These are phyloP conservation scores for Aspergillus persii DNA, from an alignment of 2,329 filamentous ascomycete species.

Conservation along the genomic window DNA sequence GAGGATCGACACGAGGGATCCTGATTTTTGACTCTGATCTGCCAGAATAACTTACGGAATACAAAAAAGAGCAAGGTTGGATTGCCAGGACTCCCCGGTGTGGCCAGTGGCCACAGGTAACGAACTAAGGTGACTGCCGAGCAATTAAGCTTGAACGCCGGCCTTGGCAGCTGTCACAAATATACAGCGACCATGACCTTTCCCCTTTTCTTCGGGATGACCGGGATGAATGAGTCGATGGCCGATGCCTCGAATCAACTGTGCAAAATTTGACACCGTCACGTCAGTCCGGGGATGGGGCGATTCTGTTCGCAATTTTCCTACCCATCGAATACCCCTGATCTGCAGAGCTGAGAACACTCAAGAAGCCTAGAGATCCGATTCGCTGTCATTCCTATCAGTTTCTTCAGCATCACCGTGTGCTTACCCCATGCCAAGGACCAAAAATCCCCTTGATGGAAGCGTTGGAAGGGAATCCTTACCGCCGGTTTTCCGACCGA, in stretches of 20 bases:
- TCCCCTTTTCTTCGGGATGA: background rate
- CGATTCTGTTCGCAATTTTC: background rate
- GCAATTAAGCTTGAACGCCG: conserved; percentile 15
- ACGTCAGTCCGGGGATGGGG: background rate
- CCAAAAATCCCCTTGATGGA: background rate
- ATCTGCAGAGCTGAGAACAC: background rate
- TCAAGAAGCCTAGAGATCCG: background rate
- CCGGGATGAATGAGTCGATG: background rate
- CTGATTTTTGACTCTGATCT: background rate
- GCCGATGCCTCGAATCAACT: background rate
- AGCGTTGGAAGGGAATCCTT: background rate
- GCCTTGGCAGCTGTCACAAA: conserved; percentile 14
- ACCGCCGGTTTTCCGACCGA: background rate
- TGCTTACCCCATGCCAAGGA: background rate
- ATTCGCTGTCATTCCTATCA: background rate
- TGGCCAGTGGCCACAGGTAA: too few relatives aligned
- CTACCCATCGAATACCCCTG: background rate
- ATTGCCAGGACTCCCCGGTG: too few relatives aligned
- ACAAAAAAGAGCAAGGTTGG: background rate
- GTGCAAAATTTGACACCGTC: background rate
- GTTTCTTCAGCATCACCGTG: background rate
- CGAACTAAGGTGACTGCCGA: conserved; percentile 6
- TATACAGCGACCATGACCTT: background rate
- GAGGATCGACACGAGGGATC: background rate
- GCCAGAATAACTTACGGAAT: background rate